Base-by-base conservation (phyloP, 1,139 yeast species). In the Yamadazyma triangularis region DNA sequence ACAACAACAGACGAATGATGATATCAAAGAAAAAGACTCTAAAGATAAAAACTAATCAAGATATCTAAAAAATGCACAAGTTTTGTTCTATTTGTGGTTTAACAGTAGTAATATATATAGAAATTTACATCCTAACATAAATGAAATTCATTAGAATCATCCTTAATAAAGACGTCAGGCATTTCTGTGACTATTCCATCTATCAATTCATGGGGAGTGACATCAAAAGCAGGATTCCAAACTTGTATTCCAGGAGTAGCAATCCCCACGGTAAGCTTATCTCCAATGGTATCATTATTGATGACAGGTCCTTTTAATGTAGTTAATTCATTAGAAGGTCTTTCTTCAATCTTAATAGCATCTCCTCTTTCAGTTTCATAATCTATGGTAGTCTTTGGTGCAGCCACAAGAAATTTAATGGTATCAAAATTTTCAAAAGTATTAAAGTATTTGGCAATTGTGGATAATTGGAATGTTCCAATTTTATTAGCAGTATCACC, bases 401-500 rank as follows among this genome's bases (percentile, higher is more conserved):
- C 97, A 23, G 96, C 97, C 4, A 91, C 96, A 30, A 87, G 77
- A 49, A 91, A 89, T 51, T 80, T 82, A 41, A 89, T 77, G 9
- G 68, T 70, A 23, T 66, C 63, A 28, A 61, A 55, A 29, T 68
- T 65, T 20, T 84, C 71, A 6, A 40, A 25, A 11, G 39, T 26
- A 36, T 67, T 68, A 50, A 66, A 68, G 35, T 54, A 59, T 26
- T 54, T 44, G n/a, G 71, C 69, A 34, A 87, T 67, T 13, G 88
- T 69, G 0, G 96, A 83, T 42, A 91, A 64, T 59, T 89, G 96
- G 58, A 76, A 84, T 0, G 97, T 91, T n/a, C 98, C 98, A 36
- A 91, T 91, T 58, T 91, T 91, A 61, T 91, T 91, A 1, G 97
- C 97, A 15, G 96, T 78, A 51, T 91, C 98, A 34, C 98, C 98